phyloP scores from a whole-genome alignment of 108 stramenopile species.

The Skeletonema grethae region DNA sequence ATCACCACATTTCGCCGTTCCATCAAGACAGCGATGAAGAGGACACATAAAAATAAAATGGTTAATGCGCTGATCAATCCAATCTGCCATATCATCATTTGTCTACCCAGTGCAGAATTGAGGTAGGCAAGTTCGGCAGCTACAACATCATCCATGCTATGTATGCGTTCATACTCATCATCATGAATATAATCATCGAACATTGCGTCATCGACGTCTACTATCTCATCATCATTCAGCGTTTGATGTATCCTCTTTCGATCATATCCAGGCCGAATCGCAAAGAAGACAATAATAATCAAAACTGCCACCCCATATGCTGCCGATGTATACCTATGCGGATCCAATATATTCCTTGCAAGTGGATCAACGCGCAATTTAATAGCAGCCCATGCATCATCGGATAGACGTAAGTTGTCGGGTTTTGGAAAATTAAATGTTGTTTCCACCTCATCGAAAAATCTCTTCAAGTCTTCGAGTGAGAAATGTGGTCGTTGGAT shows the following conservation, averaged over 20 bases:
- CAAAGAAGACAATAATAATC: conserved; percentile 40
- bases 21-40: conserved; percentile 43
- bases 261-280: conserved; percentile 43
- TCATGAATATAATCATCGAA: conserved; percentile 49
- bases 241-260: conserved; percentile 19
- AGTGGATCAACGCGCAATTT: conserved; percentile 56
- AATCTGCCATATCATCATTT: conserved; percentile 31
- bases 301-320: conserved; percentile 23
- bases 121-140: conserved; percentile 43
- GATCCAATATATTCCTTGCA: conserved; percentile 49
- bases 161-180: conserved; percentile 32
- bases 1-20: conserved; percentile 40
- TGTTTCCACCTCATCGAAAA: conserved; percentile 32
- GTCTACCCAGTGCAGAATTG: conserved; percentile 29
- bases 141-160: conserved; percentile 47
- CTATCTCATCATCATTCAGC: conserved; percentile 9
- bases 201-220: conserved; percentile 28
- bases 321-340: conserved; percentile 38
- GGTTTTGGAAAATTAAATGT: conserved; percentile 51
- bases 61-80: conserved; percentile 20
- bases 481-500: conserved; percentile 39
- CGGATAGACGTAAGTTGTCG: conserved; percentile 22
- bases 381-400: conserved; percentile 52
- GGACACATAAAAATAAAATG: conserved; percentile 26
- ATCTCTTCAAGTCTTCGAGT: conserved; percentile 27